phyloP scores from a whole-genome alignment of 1,284 basidiomycete genomes.

The Gymnopus androsaceus region DNA sequence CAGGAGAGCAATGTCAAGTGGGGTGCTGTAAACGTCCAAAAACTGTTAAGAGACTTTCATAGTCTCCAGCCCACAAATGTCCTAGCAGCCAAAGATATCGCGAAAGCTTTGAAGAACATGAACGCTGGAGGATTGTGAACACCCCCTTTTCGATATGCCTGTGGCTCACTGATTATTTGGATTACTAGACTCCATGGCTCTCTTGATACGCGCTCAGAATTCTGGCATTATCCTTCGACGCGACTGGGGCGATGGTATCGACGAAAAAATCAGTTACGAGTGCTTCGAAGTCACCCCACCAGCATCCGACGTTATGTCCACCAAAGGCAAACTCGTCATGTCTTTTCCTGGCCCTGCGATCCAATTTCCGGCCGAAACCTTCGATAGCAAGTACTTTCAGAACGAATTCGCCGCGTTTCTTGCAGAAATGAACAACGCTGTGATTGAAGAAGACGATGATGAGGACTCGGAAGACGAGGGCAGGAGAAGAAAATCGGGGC shows the following conservation, averaged over 20 bases:
- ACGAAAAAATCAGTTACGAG: too few relatives aligned
- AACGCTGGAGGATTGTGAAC: too few relatives aligned
- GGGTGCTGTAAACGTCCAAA: too few relatives aligned
- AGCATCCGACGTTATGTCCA: conserved; percentile 33
- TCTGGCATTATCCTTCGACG: conserved; percentile 39
- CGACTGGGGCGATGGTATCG: conserved; percentile 20
- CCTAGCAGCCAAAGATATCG: too few relatives aligned
- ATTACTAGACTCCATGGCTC: too few relatives aligned
- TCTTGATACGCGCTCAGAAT: conserved; percentile 45
- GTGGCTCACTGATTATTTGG: too few relatives aligned
- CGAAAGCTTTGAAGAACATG: too few relatives aligned
- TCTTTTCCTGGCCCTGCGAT: conserved; percentile 33
- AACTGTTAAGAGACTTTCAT: too few relatives aligned
- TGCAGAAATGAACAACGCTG: conserved; percentile 18
- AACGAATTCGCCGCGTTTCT: conserved; percentile 19
- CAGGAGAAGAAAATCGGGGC: conserved; percentile 8
- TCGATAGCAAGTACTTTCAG: conserved; percentile 26
- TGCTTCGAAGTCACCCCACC: conserved; percentile 43
- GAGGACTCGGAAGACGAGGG: conserved; percentile 3
- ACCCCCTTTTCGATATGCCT: too few relatives aligned
- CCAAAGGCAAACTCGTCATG: conserved; percentile 39
- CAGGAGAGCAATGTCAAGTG: too few relatives aligned
- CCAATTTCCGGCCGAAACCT: conserved; percentile 20
- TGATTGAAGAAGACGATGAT: too few relatives aligned
- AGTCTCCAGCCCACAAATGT: too few relatives aligned